Percentiles rank a stretch among this genome's conserved stretches.
Conservation (phyloP, 768 basidiomycete species). For the Sistotremastrum niveocremeum region DNA sequence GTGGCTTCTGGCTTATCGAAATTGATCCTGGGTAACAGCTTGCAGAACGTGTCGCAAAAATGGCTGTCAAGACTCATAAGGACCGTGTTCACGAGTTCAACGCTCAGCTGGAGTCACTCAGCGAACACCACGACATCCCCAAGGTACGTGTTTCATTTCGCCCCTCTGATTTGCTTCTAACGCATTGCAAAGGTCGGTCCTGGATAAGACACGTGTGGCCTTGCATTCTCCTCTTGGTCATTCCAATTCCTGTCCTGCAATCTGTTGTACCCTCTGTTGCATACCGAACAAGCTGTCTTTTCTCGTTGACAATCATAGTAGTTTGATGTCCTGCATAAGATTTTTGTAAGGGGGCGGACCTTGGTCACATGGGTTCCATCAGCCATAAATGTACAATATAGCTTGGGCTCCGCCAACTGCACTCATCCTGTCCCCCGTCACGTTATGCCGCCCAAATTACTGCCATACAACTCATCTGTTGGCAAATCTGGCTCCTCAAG, state of each 20-base stretch:
- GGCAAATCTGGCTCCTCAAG: conserved; percentile 22
- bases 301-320: too few relatives aligned
- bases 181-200: conserved; percentile 54
- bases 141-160: conserved; percentile 38
- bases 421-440: conserved; percentile 2
- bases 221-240: conserved; percentile 4
- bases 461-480: conserved; percentile 22
- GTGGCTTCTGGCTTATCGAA: not conserved
- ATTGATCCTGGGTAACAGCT: conserved; percentile 33
- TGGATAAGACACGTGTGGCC: conserved; percentile 41
- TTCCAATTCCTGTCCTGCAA: conserved; percentile 1
- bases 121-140: conserved; percentile 91
- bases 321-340: too few relatives aligned
- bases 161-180: conserved; percentile 5
- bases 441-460: conserved; percentile 10
- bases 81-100: conserved; percentile 90
- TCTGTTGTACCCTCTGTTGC: too few relatives aligned
- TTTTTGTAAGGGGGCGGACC: too few relatives aligned
- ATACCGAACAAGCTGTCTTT: too few relatives aligned
- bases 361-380: too few relatives aligned
- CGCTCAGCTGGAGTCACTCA: conserved; percentile 67
- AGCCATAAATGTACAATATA: too few relatives aligned
- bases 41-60: conserved; percentile 54
- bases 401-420: conserved; percentile 1
- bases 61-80: conserved; percentile 82